Percentiles rank a stretch among this genome's conserved stretches.
Conservation (phyloP, 176 grass and related monocot species). For the Oryza meyeriana region DNA sequence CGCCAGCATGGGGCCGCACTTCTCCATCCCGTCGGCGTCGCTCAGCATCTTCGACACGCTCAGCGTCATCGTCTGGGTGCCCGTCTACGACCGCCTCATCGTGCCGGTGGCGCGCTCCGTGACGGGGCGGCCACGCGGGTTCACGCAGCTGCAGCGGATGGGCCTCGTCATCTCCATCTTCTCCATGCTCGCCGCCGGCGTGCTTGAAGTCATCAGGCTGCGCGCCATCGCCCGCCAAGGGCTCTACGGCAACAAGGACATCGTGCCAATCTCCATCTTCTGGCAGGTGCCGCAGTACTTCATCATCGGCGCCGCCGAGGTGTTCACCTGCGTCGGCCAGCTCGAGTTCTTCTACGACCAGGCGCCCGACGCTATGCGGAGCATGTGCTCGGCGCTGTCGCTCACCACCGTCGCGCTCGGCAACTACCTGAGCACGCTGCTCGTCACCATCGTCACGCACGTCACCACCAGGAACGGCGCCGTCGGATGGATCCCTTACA, state of each 20-base stretch:
- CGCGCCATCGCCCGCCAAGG: constrained; percentile 23
- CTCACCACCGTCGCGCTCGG: constrained; percentile 69
- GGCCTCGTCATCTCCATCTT: constrained; percentile 76
- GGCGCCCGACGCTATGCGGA: constrained; percentile 82
- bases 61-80: constrained; percentile 82
- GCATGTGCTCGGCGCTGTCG: constrained; percentile 72
- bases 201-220: constrained; percentile 62
- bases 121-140: constrained; percentile 52
- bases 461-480: constrained; percentile 53
- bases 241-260: constrained; percentile 39
- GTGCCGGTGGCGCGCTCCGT: constrained; percentile 46
- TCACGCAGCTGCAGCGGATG: constrained; percentile 93
- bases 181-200: constrained; percentile 66
- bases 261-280: constrained; percentile 75
- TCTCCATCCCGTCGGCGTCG: constrained; percentile 61
- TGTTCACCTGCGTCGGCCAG: constrained; percentile 79
- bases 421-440: constrained; percentile 75
- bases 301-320: constrained; percentile 68
- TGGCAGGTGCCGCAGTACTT: constrained; percentile 90
- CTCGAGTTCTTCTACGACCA: constrained; percentile 97
- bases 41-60: constrained; percentile 78
- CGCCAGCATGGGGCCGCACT: constrained; percentile 44
- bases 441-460: constrained; percentile 60
- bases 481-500: constrained; percentile 73
- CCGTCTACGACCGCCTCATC: constrained; percentile 66